A percentile compares a stretch with the other conserved stretches of the same genome.
Evolutionary conservation across 2,329 filamentous ascomycete genomes (phyloP).

Genomic region (Lomentospora prolificans): DNA sequence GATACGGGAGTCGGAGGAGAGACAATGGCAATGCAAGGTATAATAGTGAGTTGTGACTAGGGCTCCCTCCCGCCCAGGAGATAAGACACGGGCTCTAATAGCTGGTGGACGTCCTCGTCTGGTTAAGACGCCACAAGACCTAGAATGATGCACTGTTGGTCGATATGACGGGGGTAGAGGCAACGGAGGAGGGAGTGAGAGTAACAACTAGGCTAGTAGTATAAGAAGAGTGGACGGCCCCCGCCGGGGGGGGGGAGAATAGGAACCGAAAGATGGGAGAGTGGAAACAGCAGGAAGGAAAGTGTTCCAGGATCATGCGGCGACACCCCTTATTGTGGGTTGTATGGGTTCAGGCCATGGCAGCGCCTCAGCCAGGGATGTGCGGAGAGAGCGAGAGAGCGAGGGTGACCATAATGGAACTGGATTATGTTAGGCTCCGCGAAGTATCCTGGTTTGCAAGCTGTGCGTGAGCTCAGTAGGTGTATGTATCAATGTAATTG

Average conservation of each 20-base stretch:
- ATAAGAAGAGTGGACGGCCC: background rate
- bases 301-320: background rate
- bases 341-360: background rate
- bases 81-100: background rate
- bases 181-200: background rate
- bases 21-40: constrained; percentile 1
- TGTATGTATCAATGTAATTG: too few species aligned
- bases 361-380: background rate
- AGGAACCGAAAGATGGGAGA: background rate
- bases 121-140: background rate
- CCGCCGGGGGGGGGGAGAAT: background rate
- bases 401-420: background rate
- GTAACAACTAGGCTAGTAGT: background rate
- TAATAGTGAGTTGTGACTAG: constrained; percentile 1
- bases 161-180: background rate
- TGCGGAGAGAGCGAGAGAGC: background rate
- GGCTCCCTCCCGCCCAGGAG: background rate
- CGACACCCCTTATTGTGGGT: background rate
- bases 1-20: background rate
- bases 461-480: too few species aligned
- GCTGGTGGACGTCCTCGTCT: background rate
- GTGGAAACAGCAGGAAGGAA: background rate
- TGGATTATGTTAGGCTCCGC: background rate
- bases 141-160: background rate
- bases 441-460: background rate